These are phyloP conservation scores for Amauroascus verrucosus DNA, from an alignment of 2,329 filamentous ascomycete genomes.

Conservation along the genomic window DNA sequence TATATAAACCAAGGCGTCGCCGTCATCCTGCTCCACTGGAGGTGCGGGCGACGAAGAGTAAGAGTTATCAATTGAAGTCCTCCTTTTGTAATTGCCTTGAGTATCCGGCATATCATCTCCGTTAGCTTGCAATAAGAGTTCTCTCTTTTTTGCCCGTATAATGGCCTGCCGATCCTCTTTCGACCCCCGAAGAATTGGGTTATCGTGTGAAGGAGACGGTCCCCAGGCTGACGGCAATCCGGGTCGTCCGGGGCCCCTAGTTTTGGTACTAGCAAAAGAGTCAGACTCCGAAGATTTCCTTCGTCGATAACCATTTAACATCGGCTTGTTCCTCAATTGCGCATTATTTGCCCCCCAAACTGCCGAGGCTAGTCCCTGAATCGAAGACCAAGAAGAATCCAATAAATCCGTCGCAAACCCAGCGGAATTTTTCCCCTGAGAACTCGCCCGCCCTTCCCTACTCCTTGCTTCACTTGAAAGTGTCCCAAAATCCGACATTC, in stretches of 20 bases:
- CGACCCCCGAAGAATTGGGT: slow-evolving; percentile 28
- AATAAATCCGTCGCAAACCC: slow-evolving; percentile 28
- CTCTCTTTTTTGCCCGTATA: slow-evolving; percentile 40
- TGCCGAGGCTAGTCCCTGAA: slow-evolving; percentile 41
- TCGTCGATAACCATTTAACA: slow-evolving; percentile 22
- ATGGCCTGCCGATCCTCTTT: slow-evolving; percentile 38
- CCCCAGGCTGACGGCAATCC: slow-evolving; percentile 29
- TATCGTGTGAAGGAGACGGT: slow-evolving; percentile 26
- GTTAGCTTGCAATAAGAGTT: slow-evolving; percentile 37
- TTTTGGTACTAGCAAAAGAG: slow-evolving; percentile 7
- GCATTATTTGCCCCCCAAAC: slow-evolving; percentile 33
- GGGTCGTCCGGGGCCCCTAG: slow-evolving; percentile 8
- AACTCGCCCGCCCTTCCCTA: slow-evolving; percentile 1
- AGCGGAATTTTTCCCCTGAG: background rate
- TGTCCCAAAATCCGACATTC: background rate
- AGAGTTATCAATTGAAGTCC: slow-evolving; percentile 34
- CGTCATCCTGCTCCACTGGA: slow-evolving; percentile 47
- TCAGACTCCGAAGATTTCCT: slow-evolving; percentile 33
- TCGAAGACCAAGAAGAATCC: slow-evolving; percentile 41
- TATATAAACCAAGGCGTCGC: slow-evolving; percentile 77
- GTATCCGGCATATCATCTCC: slow-evolving; percentile 29
- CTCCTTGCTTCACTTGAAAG: background rate
- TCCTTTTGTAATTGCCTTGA: slow-evolving; percentile 36
- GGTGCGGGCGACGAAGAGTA: slow-evolving; percentile 24
- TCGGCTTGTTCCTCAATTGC: slow-evolving; percentile 20